Conservation (phyloP, 768 basidiomycete genomes). For the Boletus subparvulus region DNA sequence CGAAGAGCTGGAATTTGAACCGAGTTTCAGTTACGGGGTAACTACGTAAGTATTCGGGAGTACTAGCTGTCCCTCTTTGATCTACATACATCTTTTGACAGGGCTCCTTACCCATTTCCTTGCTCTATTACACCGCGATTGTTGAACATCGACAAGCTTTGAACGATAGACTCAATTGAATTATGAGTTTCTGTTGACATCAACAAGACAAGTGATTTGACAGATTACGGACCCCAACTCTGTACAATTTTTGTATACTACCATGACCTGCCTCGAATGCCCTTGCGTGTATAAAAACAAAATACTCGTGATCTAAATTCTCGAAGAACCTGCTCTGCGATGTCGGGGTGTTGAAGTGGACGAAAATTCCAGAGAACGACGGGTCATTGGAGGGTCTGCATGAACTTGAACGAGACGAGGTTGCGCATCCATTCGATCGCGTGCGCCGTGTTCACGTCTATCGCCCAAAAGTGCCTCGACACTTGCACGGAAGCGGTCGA, state of each 20-base stretch:
- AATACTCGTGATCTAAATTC: conserved; percentile 9
- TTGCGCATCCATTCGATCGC: conserved; percentile 3
- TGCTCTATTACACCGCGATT: conserved; percentile 11
- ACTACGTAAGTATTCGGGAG: conserved; percentile 3
- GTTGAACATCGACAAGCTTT: conserved; percentile 3
- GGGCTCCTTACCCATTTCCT: conserved; percentile 11
- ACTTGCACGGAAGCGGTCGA: conserved; percentile 20
- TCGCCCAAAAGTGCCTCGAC: conserved; percentile 24
- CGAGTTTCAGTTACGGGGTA: conserved; percentile 14
- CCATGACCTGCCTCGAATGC: not conserved
- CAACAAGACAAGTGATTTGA: not conserved
- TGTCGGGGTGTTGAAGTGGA: conserved; percentile 8
- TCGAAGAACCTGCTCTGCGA: conserved; percentile 21
- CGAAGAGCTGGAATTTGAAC: conserved; percentile 21
- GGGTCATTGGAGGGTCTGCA: conserved; percentile 1
- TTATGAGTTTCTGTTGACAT: not conserved
- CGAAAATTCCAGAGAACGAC: conserved; percentile 8
- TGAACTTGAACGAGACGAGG: conserved; percentile 1
- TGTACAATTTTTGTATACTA: not conserved
- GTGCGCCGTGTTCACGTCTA: conserved; percentile 2
- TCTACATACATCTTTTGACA: not conserved
- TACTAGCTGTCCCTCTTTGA: not conserved
- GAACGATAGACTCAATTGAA: not conserved
- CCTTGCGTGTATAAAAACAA: not conserved
- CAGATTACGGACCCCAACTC: not conserved